These are phyloP conservation scores for Mycocentrospora acerina DNA, from an alignment of 2,329 filamentous ascomycete species.

Conservation along the genomic window DNA sequence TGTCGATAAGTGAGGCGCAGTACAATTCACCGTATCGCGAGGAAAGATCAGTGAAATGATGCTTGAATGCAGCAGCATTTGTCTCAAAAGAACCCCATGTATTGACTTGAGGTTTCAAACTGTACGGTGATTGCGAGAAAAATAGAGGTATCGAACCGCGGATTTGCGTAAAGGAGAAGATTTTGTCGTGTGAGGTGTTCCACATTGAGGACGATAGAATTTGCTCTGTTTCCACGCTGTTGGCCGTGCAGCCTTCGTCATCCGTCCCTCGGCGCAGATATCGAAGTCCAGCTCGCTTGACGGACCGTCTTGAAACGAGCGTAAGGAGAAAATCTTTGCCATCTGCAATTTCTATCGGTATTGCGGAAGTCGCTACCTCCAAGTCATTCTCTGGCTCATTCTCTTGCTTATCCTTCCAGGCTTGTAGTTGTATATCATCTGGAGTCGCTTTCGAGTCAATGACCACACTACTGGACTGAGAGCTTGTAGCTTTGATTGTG, in stretches of 20 bases:
- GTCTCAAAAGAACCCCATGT: slow-evolving; percentile 77
- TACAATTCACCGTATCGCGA: slow-evolving; percentile 75
- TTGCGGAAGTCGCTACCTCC: slow-evolving; percentile 9
- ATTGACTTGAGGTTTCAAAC: slow-evolving; percentile 82
- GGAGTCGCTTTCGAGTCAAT: slow-evolving; percentile 36
- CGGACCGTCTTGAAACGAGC: slow-evolving; percentile 84
- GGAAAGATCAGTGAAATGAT: slow-evolving; percentile 72
- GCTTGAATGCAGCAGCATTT: slow-evolving; percentile 76
- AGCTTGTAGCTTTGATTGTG: slow-evolving; percentile 60
- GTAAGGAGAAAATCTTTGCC: slow-evolving; percentile 72
- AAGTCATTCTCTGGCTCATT: slow-evolving; percentile 21
- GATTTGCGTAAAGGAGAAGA: slow-evolving; percentile 83
- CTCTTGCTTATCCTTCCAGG: slow-evolving; percentile 33
- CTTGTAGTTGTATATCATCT: slow-evolving; percentile 39
- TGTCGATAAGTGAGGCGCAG: slow-evolving; percentile 83
- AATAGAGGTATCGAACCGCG: slow-evolving; percentile 92
- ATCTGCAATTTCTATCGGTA: slow-evolving; percentile 37
- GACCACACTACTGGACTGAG: slow-evolving; percentile 32
- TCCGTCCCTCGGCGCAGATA: slow-evolving; percentile 91
- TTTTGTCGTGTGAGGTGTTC: slow-evolving; percentile 58
- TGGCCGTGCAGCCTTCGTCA: slow-evolving; percentile 84
- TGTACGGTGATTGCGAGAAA: slow-evolving; percentile 93
- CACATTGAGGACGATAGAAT: slow-evolving; percentile 74
- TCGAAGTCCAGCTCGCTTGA: slow-evolving; percentile 80
- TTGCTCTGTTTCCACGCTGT: slow-evolving; percentile 93